Conservation (phyloP, 768 basidiomycete genomes). For the Pisolithus orientalis region DNA sequence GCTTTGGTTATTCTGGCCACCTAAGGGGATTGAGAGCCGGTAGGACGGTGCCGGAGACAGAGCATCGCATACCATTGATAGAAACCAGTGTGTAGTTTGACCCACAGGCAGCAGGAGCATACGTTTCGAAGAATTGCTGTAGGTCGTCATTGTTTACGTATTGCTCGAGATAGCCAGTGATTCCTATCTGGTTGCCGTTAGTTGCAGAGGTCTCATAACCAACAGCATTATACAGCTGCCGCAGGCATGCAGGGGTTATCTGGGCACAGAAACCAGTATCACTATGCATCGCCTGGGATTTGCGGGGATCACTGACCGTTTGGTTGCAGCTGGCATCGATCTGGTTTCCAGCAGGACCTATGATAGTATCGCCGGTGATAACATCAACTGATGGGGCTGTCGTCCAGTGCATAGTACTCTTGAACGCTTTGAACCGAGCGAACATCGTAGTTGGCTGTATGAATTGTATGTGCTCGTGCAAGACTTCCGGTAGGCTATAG, state of each 20-base stretch:
- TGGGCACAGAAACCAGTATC: not conserved
- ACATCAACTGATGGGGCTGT: slow-evolving; percentile 1
- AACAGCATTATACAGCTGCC: slow-evolving; percentile 49
- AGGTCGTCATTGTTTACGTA: slow-evolving; percentile 51
- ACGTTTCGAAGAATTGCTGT: slow-evolving; percentile 42
- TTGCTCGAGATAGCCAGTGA: slow-evolving; percentile 50
- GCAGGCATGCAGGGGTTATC: slow-evolving; percentile 49
- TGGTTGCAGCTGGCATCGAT: slow-evolving; percentile 45
- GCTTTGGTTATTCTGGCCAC: slow-evolving; percentile 55
- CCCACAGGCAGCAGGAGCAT: slow-evolving; percentile 42
- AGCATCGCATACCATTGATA: slow-evolving; percentile 42
- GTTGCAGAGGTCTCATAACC: slow-evolving; percentile 38
- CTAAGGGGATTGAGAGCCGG: slow-evolving; percentile 28
- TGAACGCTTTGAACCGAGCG: slow-evolving; percentile 38
- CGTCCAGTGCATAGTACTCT: slow-evolving; percentile 33
- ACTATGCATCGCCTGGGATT: slow-evolving; percentile 5
- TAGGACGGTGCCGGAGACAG: not conserved
- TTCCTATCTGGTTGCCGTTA: slow-evolving; percentile 44
- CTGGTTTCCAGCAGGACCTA: slow-evolving; percentile 27
- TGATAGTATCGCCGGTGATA: slow-evolving; percentile 12
- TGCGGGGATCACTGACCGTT: slow-evolving; percentile 13
- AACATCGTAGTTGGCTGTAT: slow-evolving; percentile 73
- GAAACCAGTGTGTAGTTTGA: slow-evolving; percentile 48
- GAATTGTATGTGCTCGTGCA: slow-evolving; percentile 58
- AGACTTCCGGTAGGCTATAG: slow-evolving; percentile 57